Percentiles rank a stretch among this genome's conserved stretches.
These are phyloP conservation scores for Polytolypa hystricis DNA, from an alignment of 2,329 filamentous ascomycete genomes.

Conservation along the genomic window DNA sequence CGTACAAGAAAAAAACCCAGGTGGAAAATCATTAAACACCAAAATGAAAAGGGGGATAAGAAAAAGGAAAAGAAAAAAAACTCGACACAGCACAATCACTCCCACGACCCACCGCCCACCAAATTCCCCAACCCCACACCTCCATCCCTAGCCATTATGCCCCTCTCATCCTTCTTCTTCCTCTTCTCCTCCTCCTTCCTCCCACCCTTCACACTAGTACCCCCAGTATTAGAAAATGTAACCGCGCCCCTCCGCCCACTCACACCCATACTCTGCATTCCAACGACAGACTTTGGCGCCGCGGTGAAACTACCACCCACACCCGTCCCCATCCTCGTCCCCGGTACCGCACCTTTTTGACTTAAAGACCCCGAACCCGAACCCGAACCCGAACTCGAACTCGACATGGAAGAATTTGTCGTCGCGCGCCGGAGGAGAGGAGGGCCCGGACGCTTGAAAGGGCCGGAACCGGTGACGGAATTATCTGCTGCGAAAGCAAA, in stretches of 20 bases:
- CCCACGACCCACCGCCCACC: slow-evolving; percentile 29
- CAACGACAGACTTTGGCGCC: slow-evolving; percentile 17
- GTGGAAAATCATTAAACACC: no score
- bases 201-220: slow-evolving; percentile 46
- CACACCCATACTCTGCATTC: slow-evolving; percentile 15
- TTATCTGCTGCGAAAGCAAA: no score
- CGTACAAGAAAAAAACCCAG: not conserved
- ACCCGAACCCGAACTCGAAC: slow-evolving; percentile 3
- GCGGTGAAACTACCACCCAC: slow-evolving; percentile 12
- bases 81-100: slow-evolving; percentile 20
- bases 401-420: slow-evolving; percentile 19
- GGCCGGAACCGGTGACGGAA: no score
- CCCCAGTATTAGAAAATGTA: slow-evolving; percentile 45
- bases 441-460: no score
- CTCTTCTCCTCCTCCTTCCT: slow-evolving; percentile 46
- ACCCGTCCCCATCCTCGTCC: not conserved
- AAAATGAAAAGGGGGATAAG: no score
- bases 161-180: slow-evolving; percentile 36
- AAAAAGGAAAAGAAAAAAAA: no score
- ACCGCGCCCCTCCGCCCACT: slow-evolving; percentile 48
- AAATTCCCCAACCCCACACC: slow-evolving; percentile 28
- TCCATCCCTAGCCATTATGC: slow-evolving; percentile 29
- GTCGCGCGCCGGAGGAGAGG: slow-evolving; percentile 18
- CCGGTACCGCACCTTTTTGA: not conserved
- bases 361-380: no score